Evolutionary conservation across 352 stramenopile species (phyloP).

Genomic region (Phytopythium ostracodes): DNA sequence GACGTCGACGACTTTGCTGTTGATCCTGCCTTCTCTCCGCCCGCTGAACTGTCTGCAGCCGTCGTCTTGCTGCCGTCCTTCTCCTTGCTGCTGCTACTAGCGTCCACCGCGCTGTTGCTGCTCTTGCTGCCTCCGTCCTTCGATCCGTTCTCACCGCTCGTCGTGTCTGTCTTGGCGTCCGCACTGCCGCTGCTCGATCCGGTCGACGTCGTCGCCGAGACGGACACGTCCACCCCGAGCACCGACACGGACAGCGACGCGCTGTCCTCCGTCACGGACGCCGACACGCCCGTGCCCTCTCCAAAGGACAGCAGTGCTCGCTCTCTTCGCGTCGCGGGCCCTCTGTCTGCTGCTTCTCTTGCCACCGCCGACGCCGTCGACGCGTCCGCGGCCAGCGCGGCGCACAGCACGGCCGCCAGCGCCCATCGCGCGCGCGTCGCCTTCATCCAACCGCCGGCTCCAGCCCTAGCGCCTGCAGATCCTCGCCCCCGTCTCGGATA

Average conservation of each 20-base stretch:
- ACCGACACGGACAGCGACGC: conserved; percentile 2
- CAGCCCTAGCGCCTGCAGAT: background rate
- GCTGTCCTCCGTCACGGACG: conserved; percentile 3
- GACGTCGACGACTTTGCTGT: background rate
- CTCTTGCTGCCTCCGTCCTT: background rate
- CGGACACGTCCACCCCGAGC: background rate
- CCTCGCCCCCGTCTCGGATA: background rate
- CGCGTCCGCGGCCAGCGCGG: background rate
- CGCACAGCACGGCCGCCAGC: conserved; percentile 5
- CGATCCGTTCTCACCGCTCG: background rate
- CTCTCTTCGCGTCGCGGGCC: too few species aligned
- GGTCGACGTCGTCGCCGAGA: background rate
- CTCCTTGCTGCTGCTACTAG: background rate
- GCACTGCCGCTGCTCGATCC: conserved; percentile 1
- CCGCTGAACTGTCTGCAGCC: background rate
- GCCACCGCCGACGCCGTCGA: background rate
- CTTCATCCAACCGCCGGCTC: background rate
- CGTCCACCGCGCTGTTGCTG: background rate
- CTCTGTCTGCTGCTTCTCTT: background rate
- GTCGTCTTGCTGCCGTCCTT: background rate
- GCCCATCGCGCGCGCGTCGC: conserved; percentile 2
- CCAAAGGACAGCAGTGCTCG: conserved; percentile 7
- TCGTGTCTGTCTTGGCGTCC: background rate
- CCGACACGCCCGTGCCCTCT: background rate
- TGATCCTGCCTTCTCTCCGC: background rate